phyloP scores from a whole-genome alignment of 805 yeast genomes.

The Ogataea neopini region DNA sequence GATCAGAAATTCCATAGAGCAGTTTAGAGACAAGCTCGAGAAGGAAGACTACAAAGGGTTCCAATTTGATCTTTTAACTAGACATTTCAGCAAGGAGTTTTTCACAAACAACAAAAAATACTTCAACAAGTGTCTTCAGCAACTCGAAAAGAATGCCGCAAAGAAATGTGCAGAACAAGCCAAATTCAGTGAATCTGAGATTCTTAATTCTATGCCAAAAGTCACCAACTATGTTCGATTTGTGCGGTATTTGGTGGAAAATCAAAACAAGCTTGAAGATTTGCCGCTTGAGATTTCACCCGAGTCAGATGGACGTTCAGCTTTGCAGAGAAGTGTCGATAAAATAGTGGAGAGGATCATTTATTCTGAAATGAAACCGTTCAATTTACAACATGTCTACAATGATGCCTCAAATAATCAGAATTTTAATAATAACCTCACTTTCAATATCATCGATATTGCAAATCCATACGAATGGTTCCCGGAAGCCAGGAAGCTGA shows the following conservation, averaged over 20 bases:
- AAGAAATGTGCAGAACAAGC: constrained; percentile 3
- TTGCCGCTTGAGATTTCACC: constrained; percentile 15
- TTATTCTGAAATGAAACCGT: constrained; percentile 34
- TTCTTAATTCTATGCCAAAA: constrained; percentile 17
- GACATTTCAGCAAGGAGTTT: constrained; percentile 16
- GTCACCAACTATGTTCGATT: constrained; percentile 9
- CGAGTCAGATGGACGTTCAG: constrained; percentile 5
- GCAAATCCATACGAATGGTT: constrained; percentile 74
- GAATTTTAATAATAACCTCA: constrained; percentile 36
- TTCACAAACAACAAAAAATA: constrained; percentile 1
- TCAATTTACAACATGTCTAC: constrained; percentile 27
- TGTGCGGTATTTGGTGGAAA: constrained; percentile 15
- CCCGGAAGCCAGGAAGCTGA: constrained; percentile 80
- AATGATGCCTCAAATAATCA: constrained; percentile 33
- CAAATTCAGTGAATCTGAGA: constrained; percentile 5
- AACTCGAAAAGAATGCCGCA: constrained; percentile 12
- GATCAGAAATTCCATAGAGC: constrained; percentile 5
- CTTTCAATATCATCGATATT: constrained; percentile 43
- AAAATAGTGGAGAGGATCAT: constrained; percentile 30
- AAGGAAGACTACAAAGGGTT: constrained; percentile 6
- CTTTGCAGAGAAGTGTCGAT: constrained; percentile 22
- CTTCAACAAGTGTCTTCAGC: constrained; percentile 8
- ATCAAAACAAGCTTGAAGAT: constrained; percentile 9
- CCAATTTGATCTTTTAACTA: constrained; percentile 13
- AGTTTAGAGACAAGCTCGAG: constrained; percentile 8